Conservation (phyloP, 352 stramenopile genomes). For the Thalassiosira mediterranea region DNA sequence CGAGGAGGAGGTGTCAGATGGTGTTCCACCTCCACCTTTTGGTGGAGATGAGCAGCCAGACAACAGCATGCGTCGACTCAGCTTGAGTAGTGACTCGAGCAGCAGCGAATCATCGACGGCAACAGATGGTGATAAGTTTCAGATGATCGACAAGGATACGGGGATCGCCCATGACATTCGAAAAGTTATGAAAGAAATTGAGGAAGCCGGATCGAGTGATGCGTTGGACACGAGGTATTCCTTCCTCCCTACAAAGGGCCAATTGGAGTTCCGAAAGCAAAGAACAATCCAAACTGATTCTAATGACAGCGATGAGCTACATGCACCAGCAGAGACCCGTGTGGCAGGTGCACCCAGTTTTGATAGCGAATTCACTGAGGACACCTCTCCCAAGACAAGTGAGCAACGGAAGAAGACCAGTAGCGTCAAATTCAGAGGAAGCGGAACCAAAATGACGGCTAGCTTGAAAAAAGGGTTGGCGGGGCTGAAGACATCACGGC, state of each 20-base stretch:
- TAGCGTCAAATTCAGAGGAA: constrained; percentile 9
- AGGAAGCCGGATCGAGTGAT: constrained; percentile 25
- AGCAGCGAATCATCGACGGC: constrained; percentile 23
- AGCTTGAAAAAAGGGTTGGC: constrained; percentile 24
- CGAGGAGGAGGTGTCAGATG: too few species aligned
- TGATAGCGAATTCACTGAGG: constrained; percentile 12
- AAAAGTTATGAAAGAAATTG: constrained; percentile 51
- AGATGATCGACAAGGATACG: constrained; percentile 51
- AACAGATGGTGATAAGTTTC: constrained; percentile 15
- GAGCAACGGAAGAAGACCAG: constrained; percentile 13
- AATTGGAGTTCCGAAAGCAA: constrained; percentile 26
- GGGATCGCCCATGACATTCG: constrained; percentile 35
- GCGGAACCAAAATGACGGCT: too few species aligned
- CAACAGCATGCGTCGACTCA: too few species aligned
- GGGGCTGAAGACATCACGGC: constrained; percentile 13
- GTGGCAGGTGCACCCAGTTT: too few species aligned
- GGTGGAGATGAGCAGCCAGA: not conserved
- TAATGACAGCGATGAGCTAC: too few species aligned
- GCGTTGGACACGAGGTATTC: constrained; percentile 43
- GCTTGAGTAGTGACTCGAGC: too few species aligned
- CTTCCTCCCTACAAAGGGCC: constrained; percentile 30
- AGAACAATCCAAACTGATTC: constrained; percentile 4
- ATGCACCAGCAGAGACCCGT: too few species aligned
- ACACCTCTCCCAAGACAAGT: not conserved
- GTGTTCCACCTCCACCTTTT: too few species aligned